Evolutionary conservation across 306 rosid genomes (phyloP), one percentile per base, ranked within the genome.

Genomic region (Boehmeria nivea): DNA sequence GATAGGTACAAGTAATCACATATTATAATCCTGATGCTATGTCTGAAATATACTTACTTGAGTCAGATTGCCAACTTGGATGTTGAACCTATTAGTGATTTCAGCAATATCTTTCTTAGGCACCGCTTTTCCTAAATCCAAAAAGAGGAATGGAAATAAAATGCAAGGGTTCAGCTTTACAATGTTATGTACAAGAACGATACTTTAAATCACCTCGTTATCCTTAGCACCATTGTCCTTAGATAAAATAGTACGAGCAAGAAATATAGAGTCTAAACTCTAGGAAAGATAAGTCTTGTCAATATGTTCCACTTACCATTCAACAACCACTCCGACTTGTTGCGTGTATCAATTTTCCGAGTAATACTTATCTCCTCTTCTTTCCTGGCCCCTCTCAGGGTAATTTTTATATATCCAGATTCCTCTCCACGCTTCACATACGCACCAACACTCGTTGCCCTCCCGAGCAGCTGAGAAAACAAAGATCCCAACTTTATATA

Each of bases 11-110:
- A 26, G 17, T n/a, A 23, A 50, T 28, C 20, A n/a, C 21, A 42
- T 17, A 3, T 6, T 36, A 16, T 0, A 33, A 24, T 46, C 2
- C 36, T 31, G 36, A n/a, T n/a, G n/a, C n/a, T 31, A 31, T 31
- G 36, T 31, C 36, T 4, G 9, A 31, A 31, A 47, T 78, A 51
- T 45, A 87, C 84, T 67, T 55, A 70, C 98, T 77, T 91, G 99
- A 63, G 96, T 91, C 78, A 91, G 76, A 79, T 87, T 91, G 77
- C 83, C 83, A 61, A 91, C 99, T 83, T 91, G 99, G 56, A 87
- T 84, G 67, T 84, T 87, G 78, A 87, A 91, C 73, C 87, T 79
- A 74, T 81, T 80, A 64, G 79, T 82, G 67, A 80, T 71, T 75
- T 81, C 95, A 40, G 76, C 68, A 31, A 87, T 63, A 27, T 82